A percentile compares a stretch with the other conserved stretches of the same genome.
These are phyloP conservation scores for Annulohypoxylon nitens DNA, from an alignment of 495 filamentous ascomycete species.

Conservation along the genomic window DNA sequence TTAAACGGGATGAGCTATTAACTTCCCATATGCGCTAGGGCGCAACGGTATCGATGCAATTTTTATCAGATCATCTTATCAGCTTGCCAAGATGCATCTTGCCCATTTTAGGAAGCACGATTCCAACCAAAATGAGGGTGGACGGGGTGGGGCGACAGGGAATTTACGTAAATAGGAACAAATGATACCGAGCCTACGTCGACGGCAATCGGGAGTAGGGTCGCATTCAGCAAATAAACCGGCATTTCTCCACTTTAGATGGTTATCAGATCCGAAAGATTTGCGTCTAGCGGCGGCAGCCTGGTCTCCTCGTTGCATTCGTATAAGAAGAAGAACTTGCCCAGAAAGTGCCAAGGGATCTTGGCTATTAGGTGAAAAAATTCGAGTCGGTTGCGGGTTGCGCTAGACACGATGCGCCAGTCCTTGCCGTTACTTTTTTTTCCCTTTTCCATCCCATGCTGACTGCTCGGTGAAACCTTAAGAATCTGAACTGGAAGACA, in stretches of 20 bases:
- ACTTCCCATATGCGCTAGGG: not conserved
- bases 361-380: conserved; percentile 11
- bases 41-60: not conserved
- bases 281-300: conserved; percentile 3
- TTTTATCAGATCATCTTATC: conserved; percentile 31
- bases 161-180: conserved; percentile 22
- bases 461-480: not conserved
- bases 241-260: conserved; percentile 21
- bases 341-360: conserved; percentile 26
- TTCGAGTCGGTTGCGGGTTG: conserved; percentile 18
- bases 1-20: not conserved
- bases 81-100: conserved; percentile 17
- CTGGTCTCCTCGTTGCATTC: not conserved
- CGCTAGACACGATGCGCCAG: not conserved
- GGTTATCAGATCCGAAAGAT: conserved; percentile 39
- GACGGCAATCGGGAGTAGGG: not conserved
- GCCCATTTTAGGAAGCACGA: not conserved
- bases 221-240: conserved; percentile 18
- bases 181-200: not conserved
- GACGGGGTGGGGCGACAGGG: not conserved
- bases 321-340: not conserved
- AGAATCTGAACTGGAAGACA: not conserved
- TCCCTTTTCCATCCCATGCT: not conserved
- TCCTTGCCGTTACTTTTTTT: not conserved
- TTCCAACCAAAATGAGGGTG: not conserved